phyloP scores from a whole-genome alignment of 2,329 filamentous ascomycete species.

The Ophiostoma piceae region DNA sequence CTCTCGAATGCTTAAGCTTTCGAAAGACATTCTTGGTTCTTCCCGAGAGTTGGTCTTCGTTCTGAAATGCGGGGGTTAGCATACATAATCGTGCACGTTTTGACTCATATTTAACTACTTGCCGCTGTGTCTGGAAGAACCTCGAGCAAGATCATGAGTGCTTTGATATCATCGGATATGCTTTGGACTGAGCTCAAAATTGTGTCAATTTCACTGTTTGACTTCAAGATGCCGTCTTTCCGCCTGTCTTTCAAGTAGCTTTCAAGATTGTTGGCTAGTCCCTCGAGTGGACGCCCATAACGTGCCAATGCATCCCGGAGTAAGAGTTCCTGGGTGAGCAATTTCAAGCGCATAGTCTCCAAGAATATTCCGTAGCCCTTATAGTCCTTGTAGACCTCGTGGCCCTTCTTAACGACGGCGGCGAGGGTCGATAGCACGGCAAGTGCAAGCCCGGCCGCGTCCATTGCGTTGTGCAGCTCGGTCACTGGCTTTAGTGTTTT shows the following conservation, averaged over 20 bases:
- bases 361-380: neutral
- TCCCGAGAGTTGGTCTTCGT: neutral
- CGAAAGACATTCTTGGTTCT: neutral
- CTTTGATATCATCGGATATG: neutral
- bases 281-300: neutral
- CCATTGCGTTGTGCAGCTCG: neutral
- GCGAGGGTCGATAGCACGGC: neutral
- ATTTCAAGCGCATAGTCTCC: neutral
- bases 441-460: neutral
- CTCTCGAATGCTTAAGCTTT: neutral
- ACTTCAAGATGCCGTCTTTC: neutral
- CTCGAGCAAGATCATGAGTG: neutral
- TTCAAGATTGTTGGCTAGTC: neutral
- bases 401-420: neutral
- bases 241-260: neutral
- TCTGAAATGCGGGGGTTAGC: neutral
- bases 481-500: too few species aligned
- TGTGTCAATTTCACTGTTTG: neutral
- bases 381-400: neutral
- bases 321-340: neutral
- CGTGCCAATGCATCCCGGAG: neutral
- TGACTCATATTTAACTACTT: neutral
- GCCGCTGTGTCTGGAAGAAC: neutral
- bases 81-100: neutral
- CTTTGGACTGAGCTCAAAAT: neutral